A percentile compares a stretch with the other conserved stretches of the same genome.
phyloP scores from a whole-genome alignment of 495 filamentous ascomycete genomes.

The Neurospora sp. region DNA sequence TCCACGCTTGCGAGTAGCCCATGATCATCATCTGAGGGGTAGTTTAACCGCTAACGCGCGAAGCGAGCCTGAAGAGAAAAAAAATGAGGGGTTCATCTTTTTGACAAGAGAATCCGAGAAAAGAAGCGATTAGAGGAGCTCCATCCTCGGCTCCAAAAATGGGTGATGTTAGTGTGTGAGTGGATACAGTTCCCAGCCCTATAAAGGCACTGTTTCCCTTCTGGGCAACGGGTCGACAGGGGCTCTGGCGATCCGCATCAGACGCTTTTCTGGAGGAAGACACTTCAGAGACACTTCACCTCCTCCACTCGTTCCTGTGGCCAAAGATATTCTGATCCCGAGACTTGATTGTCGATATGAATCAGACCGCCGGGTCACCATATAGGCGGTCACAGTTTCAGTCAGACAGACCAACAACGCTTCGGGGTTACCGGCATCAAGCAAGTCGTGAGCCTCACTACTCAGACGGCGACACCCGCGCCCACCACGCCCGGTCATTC shows the following conservation, averaged over 20 bases:
- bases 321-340: background rate
- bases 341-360: background rate
- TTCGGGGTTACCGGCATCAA: background rate
- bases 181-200: background rate
- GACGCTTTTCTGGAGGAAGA: background rate
- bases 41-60: background rate
- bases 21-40: background rate
- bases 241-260: background rate
- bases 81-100: background rate
- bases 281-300: background rate
- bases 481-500: background rate
- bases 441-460: background rate
- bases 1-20: background rate
- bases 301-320: background rate
- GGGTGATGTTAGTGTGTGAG: background rate
- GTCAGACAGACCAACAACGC: background rate
- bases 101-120: background rate
- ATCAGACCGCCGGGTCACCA: background rate
- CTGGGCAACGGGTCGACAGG: background rate
- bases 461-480: background rate
- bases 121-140: background rate
- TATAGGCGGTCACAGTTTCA: background rate
- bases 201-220: background rate
- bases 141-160: background rate
- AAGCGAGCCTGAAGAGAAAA: background rate